These are phyloP conservation scores for Akanthomyces uredinophilus DNA, from an alignment of 2,329 filamentous ascomycete species.

Conservation along the genomic window DNA sequence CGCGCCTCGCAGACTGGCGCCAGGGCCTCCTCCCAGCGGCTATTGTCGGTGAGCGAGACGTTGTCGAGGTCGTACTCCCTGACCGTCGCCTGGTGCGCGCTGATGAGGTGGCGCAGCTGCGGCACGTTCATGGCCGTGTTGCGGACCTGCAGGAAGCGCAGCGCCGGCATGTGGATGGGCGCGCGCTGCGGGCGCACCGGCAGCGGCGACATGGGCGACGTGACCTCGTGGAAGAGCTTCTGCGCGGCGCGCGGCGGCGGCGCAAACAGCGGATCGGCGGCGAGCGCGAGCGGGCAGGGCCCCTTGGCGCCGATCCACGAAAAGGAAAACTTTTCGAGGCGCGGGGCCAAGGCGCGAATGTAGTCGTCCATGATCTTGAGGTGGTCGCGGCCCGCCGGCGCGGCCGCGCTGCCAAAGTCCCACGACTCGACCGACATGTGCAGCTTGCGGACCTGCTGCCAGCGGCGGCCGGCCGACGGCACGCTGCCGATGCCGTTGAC, in stretches of 20 bases:
- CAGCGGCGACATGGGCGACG: conserved; percentile 58
- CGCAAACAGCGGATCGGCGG: conserved; percentile 64
- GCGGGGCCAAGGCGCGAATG: conserved; percentile 62
- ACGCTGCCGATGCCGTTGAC: conserved; percentile 68
- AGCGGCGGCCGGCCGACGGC: conserved; percentile 65
- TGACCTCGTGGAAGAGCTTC: conserved; percentile 62
- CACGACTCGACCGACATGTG: conserved; percentile 68
- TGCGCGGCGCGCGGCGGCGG: conserved; percentile 45
- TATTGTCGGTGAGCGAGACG: conserved; percentile 60
- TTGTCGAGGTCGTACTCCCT: conserved; percentile 77
- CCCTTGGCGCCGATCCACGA: conserved; percentile 71
- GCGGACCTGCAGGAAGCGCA: conserved; percentile 64
- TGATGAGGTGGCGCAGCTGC: conserved; percentile 66
- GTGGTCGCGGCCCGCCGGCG: conserved; percentile 61
- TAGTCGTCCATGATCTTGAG: conserved; percentile 78
- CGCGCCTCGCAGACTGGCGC: conserved; percentile 53
- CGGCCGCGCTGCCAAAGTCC: conserved; percentile 55
- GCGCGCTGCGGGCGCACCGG: conserved; percentile 47
- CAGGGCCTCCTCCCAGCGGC: conserved; percentile 79
- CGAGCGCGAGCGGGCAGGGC: conserved; percentile 66
- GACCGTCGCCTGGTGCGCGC: conserved; percentile 61
- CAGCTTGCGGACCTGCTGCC: conserved; percentile 72
- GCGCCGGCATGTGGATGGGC: conserved; percentile 59
- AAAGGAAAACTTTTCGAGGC: conserved; percentile 67
- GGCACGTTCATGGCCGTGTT: conserved; percentile 67